Evolutionary conservation across 2,329 filamentous ascomycete genomes (phyloP).

Genomic region (Cryphonectria naterciae): DNA sequence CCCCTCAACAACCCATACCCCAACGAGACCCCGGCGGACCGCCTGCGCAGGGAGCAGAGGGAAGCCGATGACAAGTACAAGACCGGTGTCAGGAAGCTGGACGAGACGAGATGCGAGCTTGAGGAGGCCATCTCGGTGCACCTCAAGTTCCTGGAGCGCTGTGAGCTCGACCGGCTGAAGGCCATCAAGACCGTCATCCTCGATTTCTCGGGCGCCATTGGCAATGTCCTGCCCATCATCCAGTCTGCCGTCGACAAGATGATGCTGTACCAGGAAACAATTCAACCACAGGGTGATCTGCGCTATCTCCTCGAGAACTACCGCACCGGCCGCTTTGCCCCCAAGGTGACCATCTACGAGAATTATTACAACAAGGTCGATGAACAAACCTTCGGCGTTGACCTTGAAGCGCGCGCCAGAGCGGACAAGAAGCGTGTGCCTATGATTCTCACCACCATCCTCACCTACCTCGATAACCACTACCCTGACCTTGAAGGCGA

Average conservation of each 20-base stretch:
- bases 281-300: conserved; percentile 89
- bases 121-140: conserved; percentile 94
- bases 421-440: conserved; percentile 96
- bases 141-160: conserved; percentile 94
- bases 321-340: conserved; percentile 88
- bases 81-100: conserved; percentile 79
- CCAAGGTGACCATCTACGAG: conserved; percentile 90
- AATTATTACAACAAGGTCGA: conserved; percentile 99
- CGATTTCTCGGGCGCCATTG: conserved; percentile 95
- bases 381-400: conserved; percentile 96
- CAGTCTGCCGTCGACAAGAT: conserved; percentile 97
- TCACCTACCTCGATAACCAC: conserved; percentile 94
- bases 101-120: conserved; percentile 89
- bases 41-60: conserved; percentile 82
- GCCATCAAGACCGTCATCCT: conserved; percentile 98
- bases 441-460: conserved; percentile 84
- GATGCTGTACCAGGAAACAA: conserved; percentile 98
- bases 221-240: conserved; percentile 95
- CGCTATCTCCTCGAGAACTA: conserved; percentile 97
- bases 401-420: conserved; percentile 91
- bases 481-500: conserved; percentile 98
- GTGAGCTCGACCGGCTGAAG: conserved; percentile 92
- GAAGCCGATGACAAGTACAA: conserved; percentile 97
- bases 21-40: conserved; percentile 90
- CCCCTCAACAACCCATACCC: conserved; percentile 86